A percentile compares a stretch with the other conserved stretches of the same genome.
Evolutionary conservation across 164 flowering plant genomes (phyloP).

Genomic region (Liriodendron chinense): DNA sequence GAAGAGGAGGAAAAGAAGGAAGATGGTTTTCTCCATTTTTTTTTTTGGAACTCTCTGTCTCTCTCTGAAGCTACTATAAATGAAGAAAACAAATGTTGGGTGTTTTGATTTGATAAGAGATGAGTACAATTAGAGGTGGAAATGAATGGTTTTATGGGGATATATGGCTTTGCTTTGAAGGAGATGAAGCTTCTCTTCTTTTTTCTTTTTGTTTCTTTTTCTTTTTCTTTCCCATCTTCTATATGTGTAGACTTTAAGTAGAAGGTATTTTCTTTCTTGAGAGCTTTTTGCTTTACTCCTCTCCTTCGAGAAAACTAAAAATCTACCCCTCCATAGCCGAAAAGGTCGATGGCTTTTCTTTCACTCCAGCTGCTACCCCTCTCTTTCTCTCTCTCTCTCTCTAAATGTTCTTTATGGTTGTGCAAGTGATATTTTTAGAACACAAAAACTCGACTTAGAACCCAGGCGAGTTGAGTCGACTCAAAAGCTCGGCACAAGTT

Average conservation of each 20-base stretch:
- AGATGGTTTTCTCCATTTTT: conserved; percentile 35
- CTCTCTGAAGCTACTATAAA: conserved; percentile 25
- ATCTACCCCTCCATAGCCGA: background rate
- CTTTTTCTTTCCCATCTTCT: conserved; percentile 18
- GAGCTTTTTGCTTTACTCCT: conserved; percentile 34
- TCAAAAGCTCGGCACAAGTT: background rate
- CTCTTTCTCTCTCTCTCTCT: background rate
- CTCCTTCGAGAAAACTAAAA: background rate
- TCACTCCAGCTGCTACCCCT: conserved; percentile 29
- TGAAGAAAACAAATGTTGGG: conserved; percentile 26
- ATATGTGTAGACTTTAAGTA: conserved; percentile 62
- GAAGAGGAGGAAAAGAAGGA: conserved; percentile 29
- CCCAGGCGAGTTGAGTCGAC: no score
- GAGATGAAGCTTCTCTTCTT: conserved; percentile 31
- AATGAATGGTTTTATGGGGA: conserved; percentile 32
- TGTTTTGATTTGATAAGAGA: conserved; percentile 44
- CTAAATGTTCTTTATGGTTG: no score
- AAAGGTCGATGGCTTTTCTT: background rate
- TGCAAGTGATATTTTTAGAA: no score
- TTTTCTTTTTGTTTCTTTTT: background rate
- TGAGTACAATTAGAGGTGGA: conserved; percentile 38
- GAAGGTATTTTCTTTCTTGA: conserved; percentile 36
- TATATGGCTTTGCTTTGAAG: conserved; percentile 77
- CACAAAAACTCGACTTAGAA: no score
- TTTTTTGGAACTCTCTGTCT: background rate